Conservation (phyloP, 1,284 basidiomycete genomes). For the Sphagnurus paluster region DNA sequence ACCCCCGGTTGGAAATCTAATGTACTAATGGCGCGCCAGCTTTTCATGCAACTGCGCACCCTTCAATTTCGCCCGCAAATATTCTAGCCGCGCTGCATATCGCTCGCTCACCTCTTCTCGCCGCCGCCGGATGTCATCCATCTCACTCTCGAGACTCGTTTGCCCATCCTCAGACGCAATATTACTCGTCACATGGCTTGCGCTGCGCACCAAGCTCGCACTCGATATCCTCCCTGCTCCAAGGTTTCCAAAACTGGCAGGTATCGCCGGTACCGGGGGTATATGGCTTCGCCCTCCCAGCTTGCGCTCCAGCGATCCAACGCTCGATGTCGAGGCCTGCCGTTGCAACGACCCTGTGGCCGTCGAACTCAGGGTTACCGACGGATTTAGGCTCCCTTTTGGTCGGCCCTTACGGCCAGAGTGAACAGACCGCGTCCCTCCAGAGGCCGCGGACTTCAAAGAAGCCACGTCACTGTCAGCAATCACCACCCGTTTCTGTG, state of each 20-base stretch:
- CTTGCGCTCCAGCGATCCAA: constrained; percentile 31
- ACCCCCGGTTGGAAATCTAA: constrained; percentile 26
- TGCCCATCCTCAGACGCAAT: constrained; percentile 50
- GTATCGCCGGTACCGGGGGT: constrained; percentile 38
- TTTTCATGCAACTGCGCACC: constrained; percentile 75
- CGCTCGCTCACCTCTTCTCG: constrained; percentile 62
- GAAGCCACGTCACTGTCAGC: constrained; percentile 47
- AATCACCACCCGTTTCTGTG: constrained; percentile 31
- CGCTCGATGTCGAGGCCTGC: constrained; percentile 40
- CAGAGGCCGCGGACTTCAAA: constrained; percentile 51
- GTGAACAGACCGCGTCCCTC: constrained; percentile 45
- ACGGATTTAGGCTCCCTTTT: constrained; percentile 28
- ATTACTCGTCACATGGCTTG: constrained; percentile 48
- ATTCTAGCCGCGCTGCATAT: constrained; percentile 70
- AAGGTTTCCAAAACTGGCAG: constrained; percentile 31
- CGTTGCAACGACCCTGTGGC: constrained; percentile 34
- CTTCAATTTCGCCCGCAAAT: constrained; percentile 69
- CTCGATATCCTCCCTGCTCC: constrained; percentile 37
- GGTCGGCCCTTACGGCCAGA: constrained; percentile 32
- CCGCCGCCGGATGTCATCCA: constrained; percentile 63
- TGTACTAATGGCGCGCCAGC: constrained; percentile 46
- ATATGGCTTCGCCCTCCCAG: constrained; percentile 15
- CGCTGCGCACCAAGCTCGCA: constrained; percentile 41
- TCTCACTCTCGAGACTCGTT: constrained; percentile 44
- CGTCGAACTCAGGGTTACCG: constrained; percentile 22